Evolutionary conservation across 2,329 filamentous ascomycete genomes (phyloP), one percentile per base, ranked within the genome.

Genomic region (Trichophyton rubrum): DNA sequence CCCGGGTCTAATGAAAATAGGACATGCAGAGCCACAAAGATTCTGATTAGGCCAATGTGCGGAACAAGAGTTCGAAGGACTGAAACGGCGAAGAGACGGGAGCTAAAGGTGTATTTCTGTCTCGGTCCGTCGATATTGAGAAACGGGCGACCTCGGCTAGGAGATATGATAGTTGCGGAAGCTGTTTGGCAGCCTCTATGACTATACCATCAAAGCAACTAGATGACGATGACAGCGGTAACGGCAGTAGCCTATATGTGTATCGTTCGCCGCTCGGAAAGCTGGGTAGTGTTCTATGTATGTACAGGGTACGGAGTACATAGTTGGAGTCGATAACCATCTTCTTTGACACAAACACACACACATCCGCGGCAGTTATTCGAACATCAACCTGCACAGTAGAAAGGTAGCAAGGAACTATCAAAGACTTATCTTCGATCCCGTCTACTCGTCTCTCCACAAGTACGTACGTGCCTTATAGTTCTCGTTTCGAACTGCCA

Each of bases 401-500:
- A 3, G 20, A 27, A n/a, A 43, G 15, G 33, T 35, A 35, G 15
- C n/a, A 30, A 55, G n/a, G 51, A 35, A 55, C 51, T 55, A 55
- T 55, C 30, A 33, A 30, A 33, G 15, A 24, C 30, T 22, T 24
- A 51, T 51, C 20, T 27, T 27, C 45, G 45, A 51, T 51, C 45
- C 45, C 45, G 45, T 51, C 45, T 35, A 15, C 17, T n/a, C 8
- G 11, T 13, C 51, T 55, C 51, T 33, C 24, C 24, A 55, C 30
- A 30, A 30, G 27, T n/a, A 6, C 22, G 22, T 22, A 24, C 51
- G 27, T 55, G 51, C 27, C 51, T 55, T 5, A 33, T 27, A 17
- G 51, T 35, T 55, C 51, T 55, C 51, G 51, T 55, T 55, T 55
- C 51, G 51, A 55, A 30, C 51, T 55, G 15, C 51, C 51, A 6